Percentiles rank a stretch among this genome's conserved stretches.
Conservation (phyloP, 177 flowering plant species). For the Tripterygium wilfordii region DNA sequence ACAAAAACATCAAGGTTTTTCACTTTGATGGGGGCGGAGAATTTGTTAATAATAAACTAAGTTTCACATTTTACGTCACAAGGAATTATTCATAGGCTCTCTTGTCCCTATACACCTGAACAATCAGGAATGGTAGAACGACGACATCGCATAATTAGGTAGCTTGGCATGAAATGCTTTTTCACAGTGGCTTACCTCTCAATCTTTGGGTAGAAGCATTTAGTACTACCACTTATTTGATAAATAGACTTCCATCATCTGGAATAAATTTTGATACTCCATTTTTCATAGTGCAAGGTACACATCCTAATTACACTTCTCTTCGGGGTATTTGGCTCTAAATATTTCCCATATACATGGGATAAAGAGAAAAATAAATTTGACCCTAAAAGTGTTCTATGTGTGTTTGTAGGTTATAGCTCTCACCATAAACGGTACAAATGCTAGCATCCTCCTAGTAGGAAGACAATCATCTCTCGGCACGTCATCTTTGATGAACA, state of each 20-base stretch:
- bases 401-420: constrained; percentile 6
- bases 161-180: constrained; percentile 1
- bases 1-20: not conserved
- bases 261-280: not conserved
- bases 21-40: constrained; percentile 1
- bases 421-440: constrained; percentile 1
- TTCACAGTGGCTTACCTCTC: not conserved
- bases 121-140: constrained; percentile 1
- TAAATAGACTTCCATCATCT: constrained; percentile 1
- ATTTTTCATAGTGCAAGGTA: not conserved
- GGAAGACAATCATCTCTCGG: not conserved
- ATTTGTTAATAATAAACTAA: not conserved
- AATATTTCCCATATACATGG: not conserved
- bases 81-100: not conserved
- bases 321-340: not conserved
- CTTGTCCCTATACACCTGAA: constrained; percentile 1
- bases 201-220: not conserved
- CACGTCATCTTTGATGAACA: constrained; percentile 4
- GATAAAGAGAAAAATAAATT: not conserved
- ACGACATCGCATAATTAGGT: not conserved
- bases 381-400: not conserved
- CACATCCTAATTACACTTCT: not conserved
- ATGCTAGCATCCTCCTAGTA: not conserved
- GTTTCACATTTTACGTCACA: not conserved
- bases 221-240: not conserved